Base-by-base conservation (phyloP, 2,329 filamentous ascomycete species). In the Ceratocystis eucalypticola region DNA sequence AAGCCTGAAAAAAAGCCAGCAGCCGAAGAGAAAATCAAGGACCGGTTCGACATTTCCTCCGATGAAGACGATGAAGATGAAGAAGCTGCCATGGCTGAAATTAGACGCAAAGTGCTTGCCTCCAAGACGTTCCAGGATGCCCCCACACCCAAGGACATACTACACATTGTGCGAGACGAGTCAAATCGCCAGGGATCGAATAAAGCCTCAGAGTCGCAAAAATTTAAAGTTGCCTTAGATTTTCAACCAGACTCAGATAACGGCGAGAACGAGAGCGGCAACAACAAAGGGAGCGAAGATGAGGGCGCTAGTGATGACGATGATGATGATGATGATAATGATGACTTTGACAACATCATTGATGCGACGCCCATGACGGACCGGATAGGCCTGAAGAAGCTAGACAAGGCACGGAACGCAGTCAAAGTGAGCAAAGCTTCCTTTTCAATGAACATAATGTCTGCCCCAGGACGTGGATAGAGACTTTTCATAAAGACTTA, bases 331-430 rank as follows among this genome's bases (percentile, higher is more conserved):
- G 80, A 25, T 25, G 22, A 25, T 25, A 1, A 25, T 25, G 88
- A 88, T 61, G 88, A 91, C 62, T 96, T 97, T 73, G 93, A 97
- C 73, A 88, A 88, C 70, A 95, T 99, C 75, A 96, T 96, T 72
- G 85, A 92, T 71, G 93, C 94, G 0, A 93, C 90, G 2, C 91
- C 91, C 0, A 84, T 95, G 20, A 96, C 92, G 0, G 93, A 96
- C 74, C 84, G 88, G 65, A 89, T 88, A 12, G 93, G 93, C 0
- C 72, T 85, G 66, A 74, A 76, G 1, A 82, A 77, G 74, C 74
- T 85, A 53, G 81, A 84, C 68, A 84, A 80, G 74, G 82, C 84
- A 71, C 76, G 81, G 48, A 75, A 78, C 5, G 76, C 75, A 66
- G 78, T 78, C 1, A 77, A 77, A 5, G 74, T 78, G 33, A 80